Conservation (phyloP, 192 early-diverging fungal genomes). For the Backusella psychrophila region DNA sequence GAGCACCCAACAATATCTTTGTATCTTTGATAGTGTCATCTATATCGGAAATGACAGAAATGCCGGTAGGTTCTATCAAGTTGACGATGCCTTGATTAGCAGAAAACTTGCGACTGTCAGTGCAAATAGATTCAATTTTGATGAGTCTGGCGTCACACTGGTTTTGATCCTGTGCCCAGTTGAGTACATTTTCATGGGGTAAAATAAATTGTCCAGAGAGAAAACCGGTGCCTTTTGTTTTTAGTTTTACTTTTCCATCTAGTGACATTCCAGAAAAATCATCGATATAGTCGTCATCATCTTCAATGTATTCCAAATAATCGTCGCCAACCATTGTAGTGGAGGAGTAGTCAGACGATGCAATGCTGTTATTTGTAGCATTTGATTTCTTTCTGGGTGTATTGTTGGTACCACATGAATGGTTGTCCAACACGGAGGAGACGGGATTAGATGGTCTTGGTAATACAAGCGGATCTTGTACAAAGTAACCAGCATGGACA, state of each 20-base stretch:
- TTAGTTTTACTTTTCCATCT: not conserved
- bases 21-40: slow-evolving; percentile 71
- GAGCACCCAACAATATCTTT: slow-evolving; percentile 63
- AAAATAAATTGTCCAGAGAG: not conserved
- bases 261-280: not conserved
- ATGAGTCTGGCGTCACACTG: slow-evolving; percentile 11
- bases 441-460: slow-evolving; percentile 6
- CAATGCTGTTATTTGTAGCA: not conserved
- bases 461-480: slow-evolving; percentile 5
- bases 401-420: not conserved
- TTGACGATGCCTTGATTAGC: not conserved
- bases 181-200: not conserved
- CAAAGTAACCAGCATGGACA: not conserved
- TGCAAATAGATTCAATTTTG: not conserved
- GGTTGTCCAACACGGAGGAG: not conserved
- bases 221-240: not conserved
- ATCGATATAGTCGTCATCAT: not conserved
- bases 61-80: not conserved
- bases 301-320: not conserved
- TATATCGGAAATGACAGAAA: not conserved
- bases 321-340: not conserved
- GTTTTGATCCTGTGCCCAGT: slow-evolving; percentile 13
- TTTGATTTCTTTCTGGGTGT: not conserved
- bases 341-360: not conserved
- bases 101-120: not conserved